Base-by-base conservation (phyloP, 176 grass and related monocot species). In the Microstegium vimineum region DNA sequence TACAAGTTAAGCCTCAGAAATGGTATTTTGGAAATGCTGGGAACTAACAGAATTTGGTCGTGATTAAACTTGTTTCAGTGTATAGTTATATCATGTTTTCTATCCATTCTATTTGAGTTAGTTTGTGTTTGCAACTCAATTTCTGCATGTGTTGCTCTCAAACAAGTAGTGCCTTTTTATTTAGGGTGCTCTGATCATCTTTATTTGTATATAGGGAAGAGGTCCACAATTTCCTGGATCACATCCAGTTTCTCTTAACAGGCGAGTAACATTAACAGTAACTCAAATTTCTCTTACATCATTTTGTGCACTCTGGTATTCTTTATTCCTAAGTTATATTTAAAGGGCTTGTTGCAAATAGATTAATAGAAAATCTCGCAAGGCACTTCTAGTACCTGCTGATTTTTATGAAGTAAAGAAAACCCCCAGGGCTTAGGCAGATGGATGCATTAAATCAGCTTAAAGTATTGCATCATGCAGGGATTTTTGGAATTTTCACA, bases 161-260 rank as follows among this genome's bases (percentile, higher is more conserved):
- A 66, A 76, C 26, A 64, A 46, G 40, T 54, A 64, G 3, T 75
- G 5, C 5, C n/a, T 52, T 62, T 71, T 77, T 41, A 64, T 33
- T 71, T 37, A 2, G 14, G 31, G 8, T 49, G 22, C 12, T 78
- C 37, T 18, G 27, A 43, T 74, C 37, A 3, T 38, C 16, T 80
- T 78, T 83, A 25, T 81, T 84, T 90, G 35, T 12, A 71, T 92
- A 30, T 74, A 97, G 94, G 78, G 46, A 35, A 94, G 90, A 85
- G 87, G 87, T 77, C 36, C 83, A 54, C 94, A 94, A 40, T 97
- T 97, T 97, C 92, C 92, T 66, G 94, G 94, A 81, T 97, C 94
- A 84, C 94, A 97, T 82, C 94, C 94, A 36, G 94, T 97, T 73
- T 97, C 94, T 87, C 94, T 97, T 79, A 92, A 97, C 85, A 94